Evolutionary conservation across 2,329 filamentous ascomycete species (phyloP).

Genomic region (Huntiella abstrusa): DNA sequence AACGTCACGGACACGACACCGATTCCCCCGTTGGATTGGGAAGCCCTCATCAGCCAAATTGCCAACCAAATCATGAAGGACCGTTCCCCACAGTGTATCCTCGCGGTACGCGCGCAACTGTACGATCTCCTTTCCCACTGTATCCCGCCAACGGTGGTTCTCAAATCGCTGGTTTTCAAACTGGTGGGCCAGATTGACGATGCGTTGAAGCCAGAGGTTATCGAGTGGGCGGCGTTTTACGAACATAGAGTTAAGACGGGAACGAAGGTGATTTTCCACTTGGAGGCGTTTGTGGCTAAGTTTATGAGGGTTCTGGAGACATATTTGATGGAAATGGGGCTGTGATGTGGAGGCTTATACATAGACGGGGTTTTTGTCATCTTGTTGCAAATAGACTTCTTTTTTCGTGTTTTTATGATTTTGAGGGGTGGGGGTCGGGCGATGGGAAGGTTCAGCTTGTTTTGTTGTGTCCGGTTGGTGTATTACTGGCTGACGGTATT

Average conservation of each 20-base stretch:
- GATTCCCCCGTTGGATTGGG: constrained; percentile 94
- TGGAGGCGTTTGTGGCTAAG: constrained; percentile 96
- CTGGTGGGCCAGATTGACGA: constrained; percentile 77
- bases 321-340: constrained; percentile 73
- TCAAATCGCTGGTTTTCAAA: constrained; percentile 91
- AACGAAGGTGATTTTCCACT: constrained; percentile 90
- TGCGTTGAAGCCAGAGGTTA: constrained; percentile 72
- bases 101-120: constrained; percentile 80
- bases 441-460: no score
- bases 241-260: constrained; percentile 87
- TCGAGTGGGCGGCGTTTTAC: constrained; percentile 93
- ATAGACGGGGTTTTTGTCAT: neutral
- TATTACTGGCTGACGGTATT: neutral
- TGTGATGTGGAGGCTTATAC: constrained; percentile 20
- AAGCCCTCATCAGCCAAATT: constrained; percentile 72
- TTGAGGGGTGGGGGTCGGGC: neutral
- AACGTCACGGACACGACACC: constrained; percentile 72
- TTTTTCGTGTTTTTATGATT: neutral
- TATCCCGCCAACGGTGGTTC: constrained; percentile 82
- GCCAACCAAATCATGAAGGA: constrained; percentile 89
- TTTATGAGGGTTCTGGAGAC: constrained; percentile 95
- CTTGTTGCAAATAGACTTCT: neutral
- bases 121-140: constrained; percentile 95
- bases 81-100: constrained; percentile 71
- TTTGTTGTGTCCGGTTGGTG: neutral